Percentiles rank a stretch among this genome's conserved stretches.
Evolutionary conservation across 2,329 filamentous ascomycete species (phyloP).

Genomic region (Epichloe scottii): DNA sequence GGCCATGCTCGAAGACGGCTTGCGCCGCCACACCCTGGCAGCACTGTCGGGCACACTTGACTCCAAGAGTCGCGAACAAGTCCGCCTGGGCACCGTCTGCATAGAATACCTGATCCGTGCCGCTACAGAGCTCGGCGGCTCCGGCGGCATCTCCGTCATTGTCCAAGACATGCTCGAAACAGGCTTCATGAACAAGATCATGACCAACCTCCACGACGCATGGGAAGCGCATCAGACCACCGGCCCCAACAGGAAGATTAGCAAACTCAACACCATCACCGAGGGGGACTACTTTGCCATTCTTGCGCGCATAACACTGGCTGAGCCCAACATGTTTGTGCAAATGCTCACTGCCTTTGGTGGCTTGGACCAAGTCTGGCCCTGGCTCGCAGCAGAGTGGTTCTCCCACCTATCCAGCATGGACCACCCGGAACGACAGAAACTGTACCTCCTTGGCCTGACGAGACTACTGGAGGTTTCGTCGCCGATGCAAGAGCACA

Average conservation of each 20-base stretch:
- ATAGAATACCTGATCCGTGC: slow-evolving; percentile 54
- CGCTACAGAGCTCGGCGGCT: slow-evolving; percentile 49
- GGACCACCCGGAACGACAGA: slow-evolving; percentile 51
- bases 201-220: slow-evolving; percentile 54
- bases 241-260: slow-evolving; percentile 60
- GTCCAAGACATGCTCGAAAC: slow-evolving; percentile 52
- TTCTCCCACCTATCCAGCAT: slow-evolving; percentile 58
- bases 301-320: slow-evolving; percentile 64
- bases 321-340: slow-evolving; percentile 57
- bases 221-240: slow-evolving; percentile 69
- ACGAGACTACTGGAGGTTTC: slow-evolving; percentile 58
- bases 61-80: slow-evolving; percentile 43
- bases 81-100: slow-evolving; percentile 44
- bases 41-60: slow-evolving; percentile 38
- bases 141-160: slow-evolving; percentile 48
- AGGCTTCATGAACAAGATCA: slow-evolving; percentile 49
- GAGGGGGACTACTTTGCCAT: slow-evolving; percentile 80
- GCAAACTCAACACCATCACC: slow-evolving; percentile 59
- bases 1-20: slow-evolving; percentile 47
- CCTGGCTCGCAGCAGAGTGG: slow-evolving; percentile 50
- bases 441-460: slow-evolving; percentile 60
- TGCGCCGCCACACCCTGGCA: slow-evolving; percentile 36
- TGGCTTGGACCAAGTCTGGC: slow-evolving; percentile 39
- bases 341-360: slow-evolving; percentile 38
- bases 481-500: slow-evolving; percentile 42